Conservation (phyloP, 2,329 filamentous ascomycete genomes). For the Penicillium griseofulvum region DNA sequence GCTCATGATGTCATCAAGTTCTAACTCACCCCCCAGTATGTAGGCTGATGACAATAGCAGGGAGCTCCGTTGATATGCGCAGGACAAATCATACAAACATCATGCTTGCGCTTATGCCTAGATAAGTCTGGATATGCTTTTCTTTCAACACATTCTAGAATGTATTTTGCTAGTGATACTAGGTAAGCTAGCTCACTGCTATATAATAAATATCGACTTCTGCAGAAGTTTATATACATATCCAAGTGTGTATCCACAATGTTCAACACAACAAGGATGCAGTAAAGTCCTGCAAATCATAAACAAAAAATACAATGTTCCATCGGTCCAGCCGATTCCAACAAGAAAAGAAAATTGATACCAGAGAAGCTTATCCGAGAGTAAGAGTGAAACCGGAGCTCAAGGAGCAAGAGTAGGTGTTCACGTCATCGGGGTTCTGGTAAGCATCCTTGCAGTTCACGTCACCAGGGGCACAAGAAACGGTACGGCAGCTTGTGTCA, state of each 20-base stretch:
- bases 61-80: background rate
- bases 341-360: constrained; percentile 1
- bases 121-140: background rate
- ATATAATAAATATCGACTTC: background rate
- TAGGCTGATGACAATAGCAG: background rate
- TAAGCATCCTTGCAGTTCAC: constrained; percentile 34
- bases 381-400: constrained; percentile 29
- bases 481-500: constrained; percentile 29
- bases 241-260: background rate
- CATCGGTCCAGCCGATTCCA: constrained; percentile 10
- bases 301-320: constrained; percentile 1
- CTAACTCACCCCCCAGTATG: background rate
- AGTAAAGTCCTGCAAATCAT: background rate
- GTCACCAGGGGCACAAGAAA: constrained; percentile 34
- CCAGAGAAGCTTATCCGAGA: constrained; percentile 25
- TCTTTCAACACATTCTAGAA: constrained; percentile 4
- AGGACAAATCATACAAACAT: background rate
- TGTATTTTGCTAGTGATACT: background rate
- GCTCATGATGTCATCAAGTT: background rate
- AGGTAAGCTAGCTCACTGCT: background rate
- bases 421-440: constrained; percentile 36
- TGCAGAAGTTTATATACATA: constrained; percentile 4
- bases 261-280: background rate
- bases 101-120: background rate
- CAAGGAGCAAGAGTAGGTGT: constrained; percentile 34